phyloP scores from a whole-genome alignment of 192 early-diverging fungal genomes.

The Obelidium mucronatum region DNA sequence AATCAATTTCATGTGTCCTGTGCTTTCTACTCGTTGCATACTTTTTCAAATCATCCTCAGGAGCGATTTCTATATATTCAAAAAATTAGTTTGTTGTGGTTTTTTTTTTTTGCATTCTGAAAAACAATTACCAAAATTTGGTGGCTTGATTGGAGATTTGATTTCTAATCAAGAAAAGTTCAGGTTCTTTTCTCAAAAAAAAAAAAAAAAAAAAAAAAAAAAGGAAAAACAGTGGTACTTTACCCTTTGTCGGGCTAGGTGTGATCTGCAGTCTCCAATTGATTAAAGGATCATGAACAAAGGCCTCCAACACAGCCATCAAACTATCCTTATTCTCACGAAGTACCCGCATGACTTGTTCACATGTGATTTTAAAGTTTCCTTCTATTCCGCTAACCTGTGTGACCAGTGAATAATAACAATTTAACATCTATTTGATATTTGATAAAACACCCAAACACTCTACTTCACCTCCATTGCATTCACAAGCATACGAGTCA shows the following conservation, averaged over 20 bases:
- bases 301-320: conserved; percentile 98
- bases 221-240: neutral
- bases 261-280: conserved; percentile 82
- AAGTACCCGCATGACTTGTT: conserved; percentile 95
- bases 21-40: conserved; percentile 31
- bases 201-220: neutral
- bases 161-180: neutral
- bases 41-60: conserved; percentile 3
- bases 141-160: conserved; percentile 1
- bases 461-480: conserved; percentile 94
- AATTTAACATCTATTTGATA: too few relatives aligned
- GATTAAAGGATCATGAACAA: conserved; percentile 96
- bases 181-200: too few relatives aligned
- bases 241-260: conserved; percentile 55
- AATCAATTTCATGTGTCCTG: conserved; percentile 15
- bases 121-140: neutral
- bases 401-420: neutral
- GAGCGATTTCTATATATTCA: neutral
- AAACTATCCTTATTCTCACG: conserved; percentile 94
- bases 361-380: conserved; percentile 93
- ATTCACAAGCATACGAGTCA: conserved; percentile 96
- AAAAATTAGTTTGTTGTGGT: too few relatives aligned
- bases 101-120: too few relatives aligned
- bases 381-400: conserved; percentile 91
- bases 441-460: too few relatives aligned